Evolutionary conservation across 257 asterid species (phyloP), one percentile per base, ranked within the genome.

Genomic region (Eustoma russellianum): DNA sequence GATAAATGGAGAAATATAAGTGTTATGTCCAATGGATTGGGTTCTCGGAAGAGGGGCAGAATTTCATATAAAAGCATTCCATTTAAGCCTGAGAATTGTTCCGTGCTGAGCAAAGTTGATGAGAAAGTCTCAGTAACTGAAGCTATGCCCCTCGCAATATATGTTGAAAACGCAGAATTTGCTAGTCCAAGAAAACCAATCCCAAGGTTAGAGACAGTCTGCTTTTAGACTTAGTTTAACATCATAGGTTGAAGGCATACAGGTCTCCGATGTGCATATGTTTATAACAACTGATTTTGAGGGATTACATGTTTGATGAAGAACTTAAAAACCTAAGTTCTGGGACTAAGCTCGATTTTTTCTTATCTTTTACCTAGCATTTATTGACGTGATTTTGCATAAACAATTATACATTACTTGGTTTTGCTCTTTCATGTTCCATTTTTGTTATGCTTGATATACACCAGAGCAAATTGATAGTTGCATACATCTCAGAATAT

Each of bases 1-100:
- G 98, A 90, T 66, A 90, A 90, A 70, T 90, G 93, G 91, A 82
- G 96, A 79, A 90, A 90, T 66, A 68, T 90, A 68, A 83, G 79
- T 68, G 88, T 81, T 66, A 74, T 86, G 91, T 73, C 86, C 28
- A 82, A 63, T 67, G 96, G 93, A 41, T 63, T 56, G 66, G 98
- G 95, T 41, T 83, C 96, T 57, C 83, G 98, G 63, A 85, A 80
- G 41, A 85, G 82, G 75, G 75, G 75, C 47, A 78, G 75, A 73
- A 54, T 52, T 68, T 46, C 77, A 35, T 15, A 12, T 40, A 86
- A 75, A 70, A 71, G 44, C 70, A 48, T 13, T 57, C 83, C 52
- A 60, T 49, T 44, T 57, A 89, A 74, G 79, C 72, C 52, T 13
- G 90, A 71, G 51, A 85, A 71, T 48, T 73, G 62, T 53, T 46